Conservation (phyloP, 495 filamentous ascomycete genomes). For the Copromyces sp. region DNA sequence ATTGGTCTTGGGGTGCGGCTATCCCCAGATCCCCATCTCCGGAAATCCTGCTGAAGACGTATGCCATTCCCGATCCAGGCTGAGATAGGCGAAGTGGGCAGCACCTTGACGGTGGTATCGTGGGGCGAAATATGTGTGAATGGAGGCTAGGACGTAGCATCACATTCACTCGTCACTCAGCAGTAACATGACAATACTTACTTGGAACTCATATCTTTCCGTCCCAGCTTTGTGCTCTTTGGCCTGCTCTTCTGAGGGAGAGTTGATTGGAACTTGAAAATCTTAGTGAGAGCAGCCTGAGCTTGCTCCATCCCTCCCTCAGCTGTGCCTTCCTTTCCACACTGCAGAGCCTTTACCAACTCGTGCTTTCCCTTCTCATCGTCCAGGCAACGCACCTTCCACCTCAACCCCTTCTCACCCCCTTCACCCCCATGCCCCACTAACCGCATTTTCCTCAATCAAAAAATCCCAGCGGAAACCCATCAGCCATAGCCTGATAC, state of each 20-base stretch:
- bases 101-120: not conserved
- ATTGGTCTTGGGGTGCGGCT: not conserved
- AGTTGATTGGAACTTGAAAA: not conserved
- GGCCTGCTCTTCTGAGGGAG: not conserved
- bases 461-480: slow-evolving; percentile 51
- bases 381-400: not conserved
- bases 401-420: not conserved
- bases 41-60: not conserved
- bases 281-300: not conserved
- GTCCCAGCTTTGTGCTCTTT: not conserved
- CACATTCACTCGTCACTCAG: not conserved
- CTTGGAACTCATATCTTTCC: not conserved
- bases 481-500: slow-evolving; percentile 51
- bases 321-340: not conserved
- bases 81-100: not conserved
- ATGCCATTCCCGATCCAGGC: not conserved
- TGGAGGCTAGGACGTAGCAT: not conserved
- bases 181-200: not conserved
- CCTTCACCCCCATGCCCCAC: not conserved
- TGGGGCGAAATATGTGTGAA: not conserved
- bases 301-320: not conserved
- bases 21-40: not conserved
- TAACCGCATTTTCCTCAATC: not conserved
- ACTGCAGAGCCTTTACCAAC: not conserved
- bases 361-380: not conserved